Evolutionary conservation across 1,284 basidiomycete species (phyloP).

Genomic region (Grifola frondosa): DNA sequence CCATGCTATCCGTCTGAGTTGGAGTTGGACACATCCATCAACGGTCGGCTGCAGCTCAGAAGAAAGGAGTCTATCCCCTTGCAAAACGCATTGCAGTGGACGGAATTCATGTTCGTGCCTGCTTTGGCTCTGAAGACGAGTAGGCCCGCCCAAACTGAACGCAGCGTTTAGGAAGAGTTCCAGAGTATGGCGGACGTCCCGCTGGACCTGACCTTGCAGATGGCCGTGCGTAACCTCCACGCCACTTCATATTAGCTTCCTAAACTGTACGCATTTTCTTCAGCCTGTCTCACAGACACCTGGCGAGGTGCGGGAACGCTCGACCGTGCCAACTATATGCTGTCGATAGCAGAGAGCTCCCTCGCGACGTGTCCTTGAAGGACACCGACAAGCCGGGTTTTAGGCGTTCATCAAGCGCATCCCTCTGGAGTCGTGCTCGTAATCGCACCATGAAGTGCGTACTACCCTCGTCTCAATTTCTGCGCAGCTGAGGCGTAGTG

Average conservation of each 20-base stretch:
- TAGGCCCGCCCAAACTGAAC: not conserved
- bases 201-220: slow-evolving; percentile 74
- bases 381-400: slow-evolving; percentile 83
- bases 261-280: not conserved
- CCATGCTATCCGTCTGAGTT: slow-evolving; percentile 53
- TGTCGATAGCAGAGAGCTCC: slow-evolving; percentile 77
- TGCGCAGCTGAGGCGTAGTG: slow-evolving; percentile 8
- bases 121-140: not conserved
- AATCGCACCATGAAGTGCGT: slow-evolving; percentile 86
- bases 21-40: slow-evolving; percentile 63
- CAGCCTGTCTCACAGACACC: slow-evolving; percentile 73
- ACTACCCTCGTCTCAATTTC: not conserved
- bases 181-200: slow-evolving; percentile 69
- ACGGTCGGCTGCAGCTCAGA: slow-evolving; percentile 65
- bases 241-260: not conserved
- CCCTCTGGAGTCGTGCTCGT: slow-evolving; percentile 89
- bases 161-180: slow-evolving; percentile 74
- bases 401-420: slow-evolving; percentile 79
- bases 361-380: slow-evolving; percentile 73
- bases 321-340: slow-evolving; percentile 81
- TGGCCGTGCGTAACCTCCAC: slow-evolving; percentile 57
- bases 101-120: slow-evolving; percentile 55
- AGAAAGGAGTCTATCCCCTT: slow-evolving; percentile 69
- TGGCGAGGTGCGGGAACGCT: slow-evolving; percentile 84
- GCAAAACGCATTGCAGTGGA: slow-evolving; percentile 75